These are phyloP conservation scores for Phytophthora colocasiae DNA, from an alignment of 352 stramenopile genomes.

Conservation along the genomic window DNA sequence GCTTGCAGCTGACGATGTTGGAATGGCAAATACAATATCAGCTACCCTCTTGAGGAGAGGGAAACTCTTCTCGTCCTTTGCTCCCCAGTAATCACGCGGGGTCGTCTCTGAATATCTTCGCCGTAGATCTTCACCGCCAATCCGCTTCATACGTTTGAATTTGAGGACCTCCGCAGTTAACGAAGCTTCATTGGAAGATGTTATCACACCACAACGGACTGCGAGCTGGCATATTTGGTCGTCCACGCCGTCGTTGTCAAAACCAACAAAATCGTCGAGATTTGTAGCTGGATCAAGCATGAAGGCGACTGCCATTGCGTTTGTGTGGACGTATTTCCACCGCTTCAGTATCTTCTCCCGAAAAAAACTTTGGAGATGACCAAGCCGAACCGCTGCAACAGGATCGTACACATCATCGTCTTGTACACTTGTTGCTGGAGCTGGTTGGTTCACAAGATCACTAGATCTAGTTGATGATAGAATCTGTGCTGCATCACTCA, in stretches of 20 bases:
- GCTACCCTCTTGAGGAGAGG: slow-evolving; percentile 10
- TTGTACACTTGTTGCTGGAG: not conserved
- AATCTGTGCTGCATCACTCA: not conserved
- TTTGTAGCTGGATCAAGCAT: slow-evolving; percentile 10
- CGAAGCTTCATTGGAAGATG: not conserved
- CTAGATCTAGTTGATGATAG: too few species aligned
- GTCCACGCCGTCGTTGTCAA: slow-evolving; percentile 10
- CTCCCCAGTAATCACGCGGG: slow-evolving; percentile 6
- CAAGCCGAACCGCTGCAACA: slow-evolving; percentile 1
- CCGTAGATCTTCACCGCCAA: slow-evolving; percentile 10
- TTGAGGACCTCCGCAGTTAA: slow-evolving; percentile 12
- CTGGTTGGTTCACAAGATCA: not conserved
- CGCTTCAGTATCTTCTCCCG: slow-evolving; percentile 8
- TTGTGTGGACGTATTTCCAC: slow-evolving; percentile 20
- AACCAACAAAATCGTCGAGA: slow-evolving; percentile 13
- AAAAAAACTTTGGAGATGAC: slow-evolving; percentile 8
- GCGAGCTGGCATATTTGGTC: slow-evolving; percentile 13
- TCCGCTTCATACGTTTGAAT: slow-evolving; percentile 9
- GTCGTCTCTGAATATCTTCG: not conserved
- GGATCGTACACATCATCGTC: not conserved
- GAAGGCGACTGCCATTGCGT: slow-evolving; percentile 12
- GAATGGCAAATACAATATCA: slow-evolving; percentile 10
- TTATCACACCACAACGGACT: slow-evolving; percentile 1
- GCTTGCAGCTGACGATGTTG: slow-evolving; percentile 16
- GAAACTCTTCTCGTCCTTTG: slow-evolving; percentile 4